phyloP scores from a whole-genome alignment of 2,329 filamentous ascomycete genomes.

The Pseudopithomyces chartarum region DNA sequence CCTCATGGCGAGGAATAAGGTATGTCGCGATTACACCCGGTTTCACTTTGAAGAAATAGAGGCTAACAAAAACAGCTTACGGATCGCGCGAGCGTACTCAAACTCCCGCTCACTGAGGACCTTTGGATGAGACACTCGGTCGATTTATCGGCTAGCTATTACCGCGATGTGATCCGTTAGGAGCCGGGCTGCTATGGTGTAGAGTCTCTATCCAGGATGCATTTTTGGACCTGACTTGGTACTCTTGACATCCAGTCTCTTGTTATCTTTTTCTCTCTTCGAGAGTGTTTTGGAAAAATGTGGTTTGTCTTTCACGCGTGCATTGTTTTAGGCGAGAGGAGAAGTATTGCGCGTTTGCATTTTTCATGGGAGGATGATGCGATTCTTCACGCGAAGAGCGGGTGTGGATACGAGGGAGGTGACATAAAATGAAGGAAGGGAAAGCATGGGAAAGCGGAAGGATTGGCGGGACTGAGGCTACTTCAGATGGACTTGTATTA shows the following conservation, averaged over 20 bases:
- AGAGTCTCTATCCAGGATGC: too few relatives aligned
- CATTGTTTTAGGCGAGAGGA: too few relatives aligned
- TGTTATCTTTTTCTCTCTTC: too few relatives aligned
- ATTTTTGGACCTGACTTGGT: too few relatives aligned
- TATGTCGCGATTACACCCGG: constrained; percentile 21
- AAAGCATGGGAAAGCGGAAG: background rate
- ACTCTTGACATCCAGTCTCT: too few relatives aligned
- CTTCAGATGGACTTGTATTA: too few relatives aligned
- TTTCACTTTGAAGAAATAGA: constrained; percentile 19
- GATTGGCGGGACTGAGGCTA: background rate
- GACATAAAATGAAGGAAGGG: background rate
- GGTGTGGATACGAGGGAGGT: background rate
- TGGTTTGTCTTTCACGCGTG: too few relatives aligned
- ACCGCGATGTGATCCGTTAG: constrained; percentile 61
- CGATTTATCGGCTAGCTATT: constrained; percentile 71
- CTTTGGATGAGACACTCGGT: constrained; percentile 72
- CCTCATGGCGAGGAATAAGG: constrained; percentile 58
- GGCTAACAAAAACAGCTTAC: constrained; percentile 41
- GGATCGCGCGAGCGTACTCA: constrained; percentile 57
- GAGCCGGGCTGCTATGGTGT: constrained; percentile 39
- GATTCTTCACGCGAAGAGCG: too few relatives aligned
- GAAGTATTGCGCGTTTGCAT: too few relatives aligned
- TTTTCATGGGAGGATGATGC: too few relatives aligned
- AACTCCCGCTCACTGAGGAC: constrained; percentile 73
- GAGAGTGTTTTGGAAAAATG: too few relatives aligned